Base-by-base conservation (phyloP, 331 rosid genomes). In the Spiraea crenata region DNA sequence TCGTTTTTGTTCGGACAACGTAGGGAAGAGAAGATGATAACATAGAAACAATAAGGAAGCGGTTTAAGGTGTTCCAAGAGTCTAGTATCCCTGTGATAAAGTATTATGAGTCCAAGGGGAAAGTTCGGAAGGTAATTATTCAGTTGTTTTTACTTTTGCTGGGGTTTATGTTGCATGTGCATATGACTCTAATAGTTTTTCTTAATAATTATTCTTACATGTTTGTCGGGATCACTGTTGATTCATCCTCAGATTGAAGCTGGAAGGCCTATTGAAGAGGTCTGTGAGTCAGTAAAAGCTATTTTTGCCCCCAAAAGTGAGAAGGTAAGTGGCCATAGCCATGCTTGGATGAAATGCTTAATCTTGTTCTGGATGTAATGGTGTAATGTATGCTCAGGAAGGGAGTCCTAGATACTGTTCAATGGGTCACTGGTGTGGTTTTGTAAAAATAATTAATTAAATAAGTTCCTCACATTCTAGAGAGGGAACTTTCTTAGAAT, bases 1-100 rank as follows among this genome's bases (percentile, higher is more conserved):
- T 59, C 3, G 11, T 6, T 17, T 47, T 67, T 38, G 35, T 69
- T 85, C 25, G 42, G 65, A 59, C 81, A 63, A 54, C 86, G 37
- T 60, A 91, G 97, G 99, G 96, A 74, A 86, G 97, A 81, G 97
- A 79, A 64, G 99, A 91, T 74, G 99, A 95, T 83, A 95, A 95
- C 72, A 80, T 86, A 71, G 97, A 91, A 81, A 95, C 97, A 70
- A 89, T 95, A 73, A 87, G 95, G 88, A 95, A 95, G 82, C 82
- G 99, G 51, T 95, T 95, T 73, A 86, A 74, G 78, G 97, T 95
- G 86, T 95, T 91, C 82, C 65, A 86, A 76, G 93, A 95, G 38
- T 95, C 93, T 51, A 95, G 96, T 72, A 90, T 87, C 72, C 97
- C 95, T 15, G 99, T 95, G 81, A 64, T 95, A 75, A 72, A 83